phyloP scores from a whole-genome alignment of 495 filamentous ascomycete genomes.

The Tuber umbilicatum region DNA sequence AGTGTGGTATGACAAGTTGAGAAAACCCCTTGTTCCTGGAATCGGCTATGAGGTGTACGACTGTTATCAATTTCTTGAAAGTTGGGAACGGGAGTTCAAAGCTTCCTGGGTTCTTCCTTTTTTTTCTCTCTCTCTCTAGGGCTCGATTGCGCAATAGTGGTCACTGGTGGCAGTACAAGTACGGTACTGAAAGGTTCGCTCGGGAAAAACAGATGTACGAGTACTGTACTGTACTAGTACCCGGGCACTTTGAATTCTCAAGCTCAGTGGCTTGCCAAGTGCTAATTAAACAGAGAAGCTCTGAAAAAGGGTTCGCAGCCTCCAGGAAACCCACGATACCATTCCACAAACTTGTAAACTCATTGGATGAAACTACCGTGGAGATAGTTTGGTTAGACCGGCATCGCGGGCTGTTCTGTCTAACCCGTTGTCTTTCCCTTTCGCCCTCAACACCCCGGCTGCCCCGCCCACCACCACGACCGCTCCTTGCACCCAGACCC shows the following conservation, averaged over 20 bases:
- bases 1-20: neutral
- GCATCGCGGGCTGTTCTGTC: neutral
- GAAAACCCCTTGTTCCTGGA: neutral
- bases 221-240: too few relatives aligned
- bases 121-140: neutral
- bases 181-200: neutral
- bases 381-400: neutral
- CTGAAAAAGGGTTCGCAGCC: neutral
- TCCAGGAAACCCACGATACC: neutral
- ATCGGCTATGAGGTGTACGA: neutral
- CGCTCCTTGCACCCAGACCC: neutral
- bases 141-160: neutral
- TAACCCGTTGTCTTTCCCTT: neutral
- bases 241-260: neutral
- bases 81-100: neutral
- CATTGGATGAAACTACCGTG: neutral
- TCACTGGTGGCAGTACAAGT: neutral
- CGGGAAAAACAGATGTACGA: neutral
- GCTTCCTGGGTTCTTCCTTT: neutral
- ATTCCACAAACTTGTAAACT: neutral
- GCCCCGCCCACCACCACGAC: neutral
- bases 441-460: neutral
- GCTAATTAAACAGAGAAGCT: neutral
- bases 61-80: neutral
- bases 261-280: constrained; percentile 1